Evolutionary conservation across 768 basidiomycete genomes (phyloP), one percentile per base, ranked within the genome.

Genomic region (Hysterangium stoloniferum): DNA sequence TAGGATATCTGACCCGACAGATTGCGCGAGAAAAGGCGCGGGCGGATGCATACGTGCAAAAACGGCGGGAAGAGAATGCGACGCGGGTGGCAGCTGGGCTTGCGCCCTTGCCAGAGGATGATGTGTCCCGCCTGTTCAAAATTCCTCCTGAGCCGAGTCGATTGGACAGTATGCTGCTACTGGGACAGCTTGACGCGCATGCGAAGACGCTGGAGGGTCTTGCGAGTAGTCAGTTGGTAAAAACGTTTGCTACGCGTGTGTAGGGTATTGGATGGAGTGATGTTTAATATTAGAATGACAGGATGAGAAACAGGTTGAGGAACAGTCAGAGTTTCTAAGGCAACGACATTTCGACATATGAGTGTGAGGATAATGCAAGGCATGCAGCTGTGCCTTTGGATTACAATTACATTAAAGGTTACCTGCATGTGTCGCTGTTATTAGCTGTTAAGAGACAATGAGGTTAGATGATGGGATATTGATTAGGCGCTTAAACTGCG

Each of bases 21-120:
- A 94, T 94, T 61, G 83, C 83, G 27, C 78, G 93, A 27, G 93
- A 96, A 66, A 84, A 80, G 61, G 67, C 75, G 37, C 80, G 79
- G 54, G 88, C 89, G 44, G 93, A 96, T 50, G 73, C 74, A 47
- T 84, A 84, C 61, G 67, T 93, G 48, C 75, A 78, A 59, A 93
- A 92, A 67, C 80, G 91, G 50, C 88, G 84, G 62, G 93, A 95
- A 64, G 93, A 96, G 68, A 95, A 89, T 60, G 76, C 75, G 32
- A 70, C 70, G 45, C 78, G 93, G 37, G 74, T 85, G 55, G 82
- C 80, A 33, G 88, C 92, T 60, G 93, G 93, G 11, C 69, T 94
- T 45, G 78, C 79, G 22, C 89, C 93, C 56, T 71, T 94, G 25
- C 92, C 93, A 1, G 86, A 91, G 65, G 87, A 95, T 62, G 86